A percentile compares a stretch with the other conserved stretches of the same genome.
phyloP scores from a whole-genome alignment of 2,329 filamentous ascomycete species.

The Monascus ruber region DNA sequence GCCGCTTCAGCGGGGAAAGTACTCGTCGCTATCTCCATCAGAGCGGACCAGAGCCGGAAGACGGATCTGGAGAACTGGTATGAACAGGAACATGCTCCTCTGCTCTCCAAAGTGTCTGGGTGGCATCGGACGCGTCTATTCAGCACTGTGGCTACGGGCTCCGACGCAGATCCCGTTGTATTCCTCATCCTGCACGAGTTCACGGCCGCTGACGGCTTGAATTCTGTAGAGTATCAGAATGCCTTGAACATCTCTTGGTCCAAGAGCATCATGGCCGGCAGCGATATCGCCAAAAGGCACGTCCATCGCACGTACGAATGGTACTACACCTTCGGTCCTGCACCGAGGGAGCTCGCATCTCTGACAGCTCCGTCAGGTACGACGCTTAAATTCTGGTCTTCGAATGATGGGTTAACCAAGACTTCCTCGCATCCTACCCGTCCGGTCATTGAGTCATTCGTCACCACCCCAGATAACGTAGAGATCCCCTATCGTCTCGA shows the following conservation, averaged over 20 bases:
- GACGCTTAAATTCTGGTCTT: slow-evolving; percentile 34
- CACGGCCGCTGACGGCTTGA: slow-evolving; percentile 53
- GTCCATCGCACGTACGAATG: slow-evolving; percentile 54
- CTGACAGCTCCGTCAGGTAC: slow-evolving; percentile 37
- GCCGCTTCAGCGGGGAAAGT: slow-evolving; percentile 49
- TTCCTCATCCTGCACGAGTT: slow-evolving; percentile 65
- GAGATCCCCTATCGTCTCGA: slow-evolving; percentile 63
- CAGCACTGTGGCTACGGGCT: slow-evolving; percentile 53
- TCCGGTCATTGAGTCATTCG: slow-evolving; percentile 53
- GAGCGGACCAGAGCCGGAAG: slow-evolving; percentile 44
- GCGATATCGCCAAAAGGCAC: slow-evolving; percentile 46
- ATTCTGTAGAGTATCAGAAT: slow-evolving; percentile 51
- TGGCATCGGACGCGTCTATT: slow-evolving; percentile 67
- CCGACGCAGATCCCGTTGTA: slow-evolving; percentile 40
- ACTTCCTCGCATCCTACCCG: slow-evolving; percentile 37
- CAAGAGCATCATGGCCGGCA: slow-evolving; percentile 41
- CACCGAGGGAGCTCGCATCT: slow-evolving; percentile 54
- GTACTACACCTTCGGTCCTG: slow-evolving; percentile 70
- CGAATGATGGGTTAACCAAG: slow-evolving; percentile 43
- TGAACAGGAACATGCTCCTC: slow-evolving; percentile 58
- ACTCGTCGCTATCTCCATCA: slow-evolving; percentile 51
- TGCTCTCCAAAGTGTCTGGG: slow-evolving; percentile 63
- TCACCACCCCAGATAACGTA: slow-evolving; percentile 59
- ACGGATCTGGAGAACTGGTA: slow-evolving; percentile 59
- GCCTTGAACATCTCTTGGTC: slow-evolving; percentile 53